These are phyloP conservation scores for Rhododendron ovatum DNA, from an alignment of 148 eudicot species.

Conservation along the genomic window DNA sequence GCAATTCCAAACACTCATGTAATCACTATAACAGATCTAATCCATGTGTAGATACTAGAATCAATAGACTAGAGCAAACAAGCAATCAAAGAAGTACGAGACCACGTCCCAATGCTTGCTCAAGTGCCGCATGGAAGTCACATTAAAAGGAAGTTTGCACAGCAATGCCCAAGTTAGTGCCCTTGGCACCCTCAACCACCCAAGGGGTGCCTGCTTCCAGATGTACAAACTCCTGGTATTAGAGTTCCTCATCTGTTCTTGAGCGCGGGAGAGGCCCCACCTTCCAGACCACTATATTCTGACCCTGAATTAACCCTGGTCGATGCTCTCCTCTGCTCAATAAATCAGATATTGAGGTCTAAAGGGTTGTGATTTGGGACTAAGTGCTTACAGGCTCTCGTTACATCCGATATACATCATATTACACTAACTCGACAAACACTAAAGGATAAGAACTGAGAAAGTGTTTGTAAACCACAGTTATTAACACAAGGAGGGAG, in stretches of 20 bases:
- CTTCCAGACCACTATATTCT: not conserved
- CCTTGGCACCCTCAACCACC: not conserved
- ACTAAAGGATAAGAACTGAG: not conserved
- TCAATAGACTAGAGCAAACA: not conserved
- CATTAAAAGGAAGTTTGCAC: not conserved
- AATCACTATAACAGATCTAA: not conserved
- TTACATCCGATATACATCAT: not conserved
- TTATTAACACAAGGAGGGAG: not conserved
- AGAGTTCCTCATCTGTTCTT: not conserved
- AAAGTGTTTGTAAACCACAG: not conserved
- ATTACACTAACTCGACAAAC: not conserved
- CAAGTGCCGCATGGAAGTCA: not conserved
- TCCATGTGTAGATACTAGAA: not conserved
- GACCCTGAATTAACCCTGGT: not conserved
- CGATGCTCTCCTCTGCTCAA: not conserved
- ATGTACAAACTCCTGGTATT: not conserved
- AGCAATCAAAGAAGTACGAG: not conserved
- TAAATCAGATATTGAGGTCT: not conserved
- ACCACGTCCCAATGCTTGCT: not conserved
- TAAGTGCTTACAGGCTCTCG: not conserved
- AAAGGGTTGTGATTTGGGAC: not conserved
- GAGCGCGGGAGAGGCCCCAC: not conserved
- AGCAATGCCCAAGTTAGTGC: not conserved
- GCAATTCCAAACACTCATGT: not conserved
- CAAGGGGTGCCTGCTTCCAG: not conserved